Conservation (phyloP, 495 filamentous ascomycete species). For the Xylaria bambusicola region DNA sequence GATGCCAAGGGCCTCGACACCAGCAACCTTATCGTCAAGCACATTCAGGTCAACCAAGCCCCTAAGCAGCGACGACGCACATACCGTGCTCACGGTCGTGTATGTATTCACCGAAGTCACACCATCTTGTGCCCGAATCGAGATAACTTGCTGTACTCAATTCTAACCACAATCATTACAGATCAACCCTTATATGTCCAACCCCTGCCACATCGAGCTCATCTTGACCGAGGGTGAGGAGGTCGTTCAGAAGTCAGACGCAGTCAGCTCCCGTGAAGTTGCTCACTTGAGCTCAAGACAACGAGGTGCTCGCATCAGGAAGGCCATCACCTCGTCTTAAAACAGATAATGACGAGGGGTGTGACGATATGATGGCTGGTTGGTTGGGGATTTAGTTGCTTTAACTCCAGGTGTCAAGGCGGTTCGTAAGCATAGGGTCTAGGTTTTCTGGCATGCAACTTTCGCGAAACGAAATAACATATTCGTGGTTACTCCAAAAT, state of each 20-base stretch:
- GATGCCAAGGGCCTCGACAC: conserved; percentile 99
- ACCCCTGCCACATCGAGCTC: conserved; percentile 99
- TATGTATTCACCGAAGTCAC: conserved; percentile 56
- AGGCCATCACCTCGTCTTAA: conserved; percentile 81
- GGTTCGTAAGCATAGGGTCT: conserved; percentile 40
- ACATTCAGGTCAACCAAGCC: conserved; percentile 99
- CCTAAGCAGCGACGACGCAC: conserved; percentile 97
- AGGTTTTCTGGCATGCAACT: conserved; percentile 42
- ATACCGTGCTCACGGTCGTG: conserved; percentile 99
- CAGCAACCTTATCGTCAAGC: conserved; percentile 93
- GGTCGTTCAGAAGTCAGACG: conserved; percentile 79
- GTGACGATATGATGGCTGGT: conserved; percentile 31
- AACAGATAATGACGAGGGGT: conserved; percentile 17
- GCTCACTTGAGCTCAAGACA: conserved; percentile 79
- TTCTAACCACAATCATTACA: conserved; percentile 44
- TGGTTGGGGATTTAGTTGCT: conserved; percentile 35
- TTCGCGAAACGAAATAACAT: conserved; percentile 34
- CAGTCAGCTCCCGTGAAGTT: conserved; percentile 60
- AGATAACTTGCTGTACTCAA: conserved; percentile 14
- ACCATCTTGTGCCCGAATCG: background rate
- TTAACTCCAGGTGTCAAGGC: conserved; percentile 42
- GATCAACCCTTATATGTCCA: conserved; percentile 99
- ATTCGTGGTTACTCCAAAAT: conserved; percentile 38
- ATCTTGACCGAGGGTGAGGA: conserved; percentile 98
- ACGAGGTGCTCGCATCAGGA: conserved; percentile 76